Base-by-base conservation (phyloP, 331 rosid genomes). In the Rhamnella rubrinervis region DNA sequence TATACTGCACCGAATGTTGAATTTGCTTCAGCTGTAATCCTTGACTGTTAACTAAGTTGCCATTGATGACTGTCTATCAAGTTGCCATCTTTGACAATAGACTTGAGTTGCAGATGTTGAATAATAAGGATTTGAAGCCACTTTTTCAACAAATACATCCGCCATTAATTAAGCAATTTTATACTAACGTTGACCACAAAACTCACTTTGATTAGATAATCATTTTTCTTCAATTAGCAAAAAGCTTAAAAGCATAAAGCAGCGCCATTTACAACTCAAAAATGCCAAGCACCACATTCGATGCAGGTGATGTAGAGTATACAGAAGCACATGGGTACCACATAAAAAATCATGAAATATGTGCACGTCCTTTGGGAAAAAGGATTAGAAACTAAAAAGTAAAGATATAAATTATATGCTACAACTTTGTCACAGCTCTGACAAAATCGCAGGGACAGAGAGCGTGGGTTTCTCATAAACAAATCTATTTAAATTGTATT, bases 381-480 rank as follows among this genome's bases (percentile, higher is more conserved):
- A 49, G 16, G 14, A 23, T 17, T 9, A 26, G 23, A 23, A 23
- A 23, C 23, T 23, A 51, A 9, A 23, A 53, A 21, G 38, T 37
- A 41, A 60, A 17, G 58, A 51, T 59, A 65, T 65, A 56, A 37
- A 40, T 6, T 12, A 18, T 25, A 71, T 59, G 66, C 5, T 66
- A 58, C 76, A 58, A 70, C 18, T 51, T 63, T 15, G 49, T 85
- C 85, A 93, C 58, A 93, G 79, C 89, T 93, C 97, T 0, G 96
- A 93, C 67, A 93, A 87, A 79, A 91, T 93, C 65, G 98, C 98
- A 12, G 98, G 98, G 23, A 23, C 23, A 23, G 23, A 23, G 23
- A 23, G 23, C 23, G 23, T 23, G 23, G 0, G 23, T 23, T 23
- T 23, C 23, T 23, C 23, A 23, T 23, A 23, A 23, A 23, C 23